Conservation (phyloP, 257 asterid genomes). For the Nicotiana paniculata region DNA sequence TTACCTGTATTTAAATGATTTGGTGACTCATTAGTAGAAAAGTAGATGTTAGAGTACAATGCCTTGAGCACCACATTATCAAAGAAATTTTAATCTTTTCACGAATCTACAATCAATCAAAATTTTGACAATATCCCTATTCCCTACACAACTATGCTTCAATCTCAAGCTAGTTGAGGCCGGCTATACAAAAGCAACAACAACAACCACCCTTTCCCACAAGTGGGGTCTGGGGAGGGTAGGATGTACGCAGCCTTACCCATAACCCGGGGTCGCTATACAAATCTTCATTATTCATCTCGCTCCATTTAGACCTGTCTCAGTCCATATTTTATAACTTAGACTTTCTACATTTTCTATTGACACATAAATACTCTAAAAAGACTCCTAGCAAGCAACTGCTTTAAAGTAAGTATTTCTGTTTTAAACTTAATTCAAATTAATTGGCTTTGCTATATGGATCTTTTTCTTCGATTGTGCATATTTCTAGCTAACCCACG, state of each 20-base stretch:
- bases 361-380: background rate
- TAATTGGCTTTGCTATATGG: background rate
- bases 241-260: too few species aligned
- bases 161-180: background rate
- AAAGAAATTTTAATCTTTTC: background rate
- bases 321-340: background rate
- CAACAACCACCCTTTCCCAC: too few species aligned
- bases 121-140: background rate
- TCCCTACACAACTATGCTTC: background rate
- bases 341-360: background rate
- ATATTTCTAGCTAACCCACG: background rate
- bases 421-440: background rate
- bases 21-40: background rate
- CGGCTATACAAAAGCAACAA: too few species aligned
- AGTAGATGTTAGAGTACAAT: background rate
- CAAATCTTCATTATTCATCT: background rate
- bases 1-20: constrained; percentile 42
- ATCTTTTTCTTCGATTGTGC: background rate
- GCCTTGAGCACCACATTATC: background rate
- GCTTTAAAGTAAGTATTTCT: background rate
- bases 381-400: background rate
- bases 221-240: too few species aligned
- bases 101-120: background rate
- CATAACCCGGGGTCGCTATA: too few species aligned
- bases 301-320: background rate